These are phyloP conservation scores for Wallacemonas sp. DNA, from an alignment of 208 protist species.

Conservation along the genomic window DNA sequence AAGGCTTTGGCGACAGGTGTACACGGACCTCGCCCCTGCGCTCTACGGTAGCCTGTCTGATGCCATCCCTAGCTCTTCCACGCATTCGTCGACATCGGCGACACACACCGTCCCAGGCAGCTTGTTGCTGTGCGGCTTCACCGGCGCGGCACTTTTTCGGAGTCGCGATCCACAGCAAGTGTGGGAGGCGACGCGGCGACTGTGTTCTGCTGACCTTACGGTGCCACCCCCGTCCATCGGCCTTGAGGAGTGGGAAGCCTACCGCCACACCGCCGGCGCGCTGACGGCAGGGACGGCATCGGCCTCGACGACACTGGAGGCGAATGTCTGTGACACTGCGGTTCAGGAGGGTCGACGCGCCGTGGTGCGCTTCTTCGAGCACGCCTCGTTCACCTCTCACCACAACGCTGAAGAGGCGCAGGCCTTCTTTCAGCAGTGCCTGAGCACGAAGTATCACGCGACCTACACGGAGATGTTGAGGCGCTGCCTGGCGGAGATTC, in stretches of 20 bases:
- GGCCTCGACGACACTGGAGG: conserved; percentile 23
- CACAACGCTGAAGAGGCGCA: conserved; percentile 15
- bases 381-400: conserved; percentile 26
- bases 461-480: conserved; percentile 31
- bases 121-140: conserved; percentile 63
- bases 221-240: conserved; percentile 25
- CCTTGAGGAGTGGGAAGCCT: conserved; percentile 47
- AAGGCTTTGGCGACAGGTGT: conserved; percentile 54
- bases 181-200: conserved; percentile 7
- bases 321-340: conserved; percentile 6
- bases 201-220: not conserved
- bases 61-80: not conserved
- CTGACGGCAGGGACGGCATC: not conserved
- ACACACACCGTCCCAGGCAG: conserved; percentile 13
- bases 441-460: conserved; percentile 55
- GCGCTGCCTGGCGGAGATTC: conserved; percentile 18
- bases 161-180: conserved; percentile 1
- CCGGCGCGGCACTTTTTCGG: conserved; percentile 48
- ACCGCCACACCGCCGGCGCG: conserved; percentile 18
- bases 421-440: conserved; percentile 33
- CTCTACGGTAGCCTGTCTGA: conserved; percentile 20
- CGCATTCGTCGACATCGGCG: not conserved
- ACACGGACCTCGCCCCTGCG: conserved; percentile 36
- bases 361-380: conserved; percentile 48
- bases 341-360: conserved; percentile 28